Percentiles rank a stretch among this genome's conserved stretches.
Conservation (phyloP, 2,329 filamentous ascomycete genomes). For the Mycocentrospora acerina region DNA sequence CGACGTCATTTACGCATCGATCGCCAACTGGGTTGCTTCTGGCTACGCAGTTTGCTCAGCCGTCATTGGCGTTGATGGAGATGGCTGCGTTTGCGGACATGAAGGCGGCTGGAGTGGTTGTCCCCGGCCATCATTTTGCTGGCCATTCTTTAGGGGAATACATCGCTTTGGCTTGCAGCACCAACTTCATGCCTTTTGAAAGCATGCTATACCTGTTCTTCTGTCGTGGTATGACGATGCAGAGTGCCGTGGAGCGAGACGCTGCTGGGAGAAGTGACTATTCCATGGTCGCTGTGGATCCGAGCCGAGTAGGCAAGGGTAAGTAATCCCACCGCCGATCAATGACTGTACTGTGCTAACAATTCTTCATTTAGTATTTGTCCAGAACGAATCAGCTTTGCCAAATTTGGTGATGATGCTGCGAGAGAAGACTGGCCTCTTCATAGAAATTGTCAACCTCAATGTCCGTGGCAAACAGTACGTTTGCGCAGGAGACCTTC, state of each 20-base stretch:
- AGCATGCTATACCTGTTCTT: constrained; percentile 16
- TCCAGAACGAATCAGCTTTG: too few species aligned
- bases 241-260: constrained; percentile 19
- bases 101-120: constrained; percentile 3
- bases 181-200: constrained; percentile 18
- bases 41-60: constrained; percentile 25
- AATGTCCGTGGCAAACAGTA: constrained; percentile 20
- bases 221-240: constrained; percentile 22
- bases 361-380: too few species aligned
- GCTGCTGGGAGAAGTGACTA: constrained; percentile 12
- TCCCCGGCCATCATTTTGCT: constrained; percentile 1
- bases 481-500: constrained; percentile 40
- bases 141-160: constrained; percentile 14
- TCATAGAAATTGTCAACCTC: constrained; percentile 26
- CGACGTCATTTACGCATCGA: constrained; percentile 18
- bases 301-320: constrained; percentile 10
- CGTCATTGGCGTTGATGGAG: constrained; percentile 13
- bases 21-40: constrained; percentile 16
- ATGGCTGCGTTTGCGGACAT: constrained; percentile 11
- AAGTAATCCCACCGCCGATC: too few species aligned
- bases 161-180: constrained; percentile 11
- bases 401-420: too few species aligned
- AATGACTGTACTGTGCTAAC: too few species aligned
- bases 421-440: too few species aligned
- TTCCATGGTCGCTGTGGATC: constrained; percentile 22